phyloP scores from a whole-genome alignment of 2,329 filamentous ascomycete species.

The Pezicula rhizophila region DNA sequence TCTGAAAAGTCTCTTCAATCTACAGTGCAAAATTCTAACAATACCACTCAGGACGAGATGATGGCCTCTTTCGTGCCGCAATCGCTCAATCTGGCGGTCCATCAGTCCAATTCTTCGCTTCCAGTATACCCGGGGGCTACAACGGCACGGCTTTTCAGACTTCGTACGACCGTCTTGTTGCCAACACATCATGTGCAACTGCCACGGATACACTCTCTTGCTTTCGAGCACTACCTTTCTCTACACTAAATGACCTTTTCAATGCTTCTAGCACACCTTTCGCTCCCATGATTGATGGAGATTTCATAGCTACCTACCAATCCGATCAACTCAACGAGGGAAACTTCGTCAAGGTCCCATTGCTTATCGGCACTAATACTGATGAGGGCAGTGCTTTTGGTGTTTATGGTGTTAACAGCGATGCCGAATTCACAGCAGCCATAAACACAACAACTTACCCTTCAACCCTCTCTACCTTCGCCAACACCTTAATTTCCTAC shows the following conservation, averaged over 20 bases:
- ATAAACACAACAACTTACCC: constrained; percentile 1
- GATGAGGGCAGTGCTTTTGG: constrained; percentile 34
- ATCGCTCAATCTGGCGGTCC: constrained; percentile 38
- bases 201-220: constrained; percentile 13
- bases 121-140: neutral
- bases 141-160: constrained; percentile 15
- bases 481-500: constrained; percentile 28
- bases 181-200: constrained; percentile 23
- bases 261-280: constrained; percentile 27
- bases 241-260: constrained; percentile 21
- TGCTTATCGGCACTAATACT: constrained; percentile 36
- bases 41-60: constrained; percentile 37
- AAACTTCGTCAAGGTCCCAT: constrained; percentile 31
- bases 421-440: constrained; percentile 14
- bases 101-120: constrained; percentile 13
- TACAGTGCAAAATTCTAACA: neutral
- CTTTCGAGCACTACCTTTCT: constrained; percentile 24
- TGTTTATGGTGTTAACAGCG: constrained; percentile 20
- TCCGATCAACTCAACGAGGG: constrained; percentile 44
- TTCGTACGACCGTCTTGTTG: constrained; percentile 29
- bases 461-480: neutral
- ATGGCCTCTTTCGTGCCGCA: constrained; percentile 44
- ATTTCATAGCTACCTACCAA: constrained; percentile 39
- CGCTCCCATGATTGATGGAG: constrained; percentile 29
- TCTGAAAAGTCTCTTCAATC: neutral